Conservation (phyloP, 352 stramenopile genomes). For the Pythium biforme region DNA sequence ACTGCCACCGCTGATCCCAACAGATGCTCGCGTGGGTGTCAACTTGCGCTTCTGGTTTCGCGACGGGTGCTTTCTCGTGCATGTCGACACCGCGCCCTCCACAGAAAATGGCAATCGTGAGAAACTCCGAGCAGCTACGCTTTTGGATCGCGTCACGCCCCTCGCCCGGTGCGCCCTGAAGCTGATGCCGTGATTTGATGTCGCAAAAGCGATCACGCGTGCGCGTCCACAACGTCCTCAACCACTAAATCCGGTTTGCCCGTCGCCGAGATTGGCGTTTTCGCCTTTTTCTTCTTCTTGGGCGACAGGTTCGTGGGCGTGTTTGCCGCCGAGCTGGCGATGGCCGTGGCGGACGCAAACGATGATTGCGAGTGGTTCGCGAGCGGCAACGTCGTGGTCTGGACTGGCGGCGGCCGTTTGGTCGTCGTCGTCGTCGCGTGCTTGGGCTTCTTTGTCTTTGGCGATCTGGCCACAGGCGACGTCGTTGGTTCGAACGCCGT, state of each 20-base stretch:
- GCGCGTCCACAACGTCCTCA: slow-evolving; percentile 13
- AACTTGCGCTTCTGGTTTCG: slow-evolving; percentile 15
- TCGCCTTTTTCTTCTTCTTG: slow-evolving; percentile 24
- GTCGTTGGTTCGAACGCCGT: slow-evolving; percentile 3
- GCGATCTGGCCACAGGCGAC: not conserved
- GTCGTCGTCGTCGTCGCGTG: not conserved
- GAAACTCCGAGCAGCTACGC: not conserved
- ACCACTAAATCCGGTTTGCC: slow-evolving; percentile 14
- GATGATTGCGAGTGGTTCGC: slow-evolving; percentile 6
- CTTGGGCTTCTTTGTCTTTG: not conserved
- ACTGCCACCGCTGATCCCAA: not conserved
- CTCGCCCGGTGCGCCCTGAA: slow-evolving; percentile 1
- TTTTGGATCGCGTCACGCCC: slow-evolving; percentile 13
- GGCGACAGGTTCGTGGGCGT: not conserved
- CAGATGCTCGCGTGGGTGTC: not conserved
- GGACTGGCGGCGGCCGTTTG: not conserved
- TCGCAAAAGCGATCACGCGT: not conserved
- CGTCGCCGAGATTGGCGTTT: not conserved
- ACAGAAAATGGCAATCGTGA: not conserved
- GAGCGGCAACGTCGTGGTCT: not conserved
- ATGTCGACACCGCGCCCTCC: not conserved
- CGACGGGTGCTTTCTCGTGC: not conserved
- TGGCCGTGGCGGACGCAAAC: not conserved
- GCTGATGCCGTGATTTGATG: not conserved
- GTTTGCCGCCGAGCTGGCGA: not conserved